Evolutionary conservation across 2,329 filamentous ascomycete species (phyloP), one percentile per base, ranked within the genome.

Genomic region (Calonectria crousiana): DNA sequence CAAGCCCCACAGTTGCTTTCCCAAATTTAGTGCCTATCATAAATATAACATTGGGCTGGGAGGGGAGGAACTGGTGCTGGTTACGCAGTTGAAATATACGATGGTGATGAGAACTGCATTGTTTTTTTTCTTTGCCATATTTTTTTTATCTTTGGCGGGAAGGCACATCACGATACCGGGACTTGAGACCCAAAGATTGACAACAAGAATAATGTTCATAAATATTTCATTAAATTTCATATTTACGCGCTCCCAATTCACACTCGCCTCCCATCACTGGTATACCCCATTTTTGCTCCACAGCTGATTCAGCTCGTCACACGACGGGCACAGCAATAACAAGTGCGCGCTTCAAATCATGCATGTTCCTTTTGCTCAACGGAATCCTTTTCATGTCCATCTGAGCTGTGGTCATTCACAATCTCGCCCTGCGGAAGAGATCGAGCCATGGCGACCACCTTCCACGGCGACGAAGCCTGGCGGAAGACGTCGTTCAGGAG

Each of bases 401-500:
- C 28, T 14, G 56, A 41, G 26, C 41, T 49, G 28, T 26, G 18
- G 4, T 65, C 30, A 11, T 32, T 44, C n/a, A 32, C 38, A 65
- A 65, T 65, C 56, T 49, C 38, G 5, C 38, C 38, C 41, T 65
- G 26, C 4, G 60, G 38, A 34, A 65, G 38, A 34, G 8, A 28
- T 16, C 60, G 9, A 16, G 38, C 38, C 26, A 65, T 23, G 6
- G 60, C 16, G 13, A 65, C 60, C 38, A 65, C 28, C 28, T 65
- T 65, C 60, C 60, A 65, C 30, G 60, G 60, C 28, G 60, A 65
- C 9, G 60, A 65, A 32, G 60, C 60, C 23, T 65, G 38, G 6
- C 60, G 36, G 60, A 65, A 65, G 20, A 65, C 60, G 11, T 65
- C 41, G 23, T 65, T 65, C 16, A 65, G 20, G 41, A 65, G 60